Percentiles rank a stretch among this genome's conserved stretches.
Conservation (phyloP, 441 rosid species). For the Euphorbia neoarborescens region DNA sequence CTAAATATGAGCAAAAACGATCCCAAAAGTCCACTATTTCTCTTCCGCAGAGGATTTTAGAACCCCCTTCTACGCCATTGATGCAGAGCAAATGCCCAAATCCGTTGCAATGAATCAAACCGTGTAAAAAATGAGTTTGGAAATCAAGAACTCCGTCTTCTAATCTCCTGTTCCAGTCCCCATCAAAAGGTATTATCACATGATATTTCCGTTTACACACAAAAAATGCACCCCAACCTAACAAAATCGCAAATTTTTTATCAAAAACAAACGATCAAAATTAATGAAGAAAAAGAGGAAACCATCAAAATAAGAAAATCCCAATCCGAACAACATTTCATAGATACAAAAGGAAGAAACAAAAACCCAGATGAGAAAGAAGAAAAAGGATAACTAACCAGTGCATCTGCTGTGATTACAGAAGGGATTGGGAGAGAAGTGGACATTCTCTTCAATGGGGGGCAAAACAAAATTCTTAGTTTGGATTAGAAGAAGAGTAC, state of each 20-base stretch:
- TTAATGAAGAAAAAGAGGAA: constrained; percentile 7
- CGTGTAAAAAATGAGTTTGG: constrained; percentile 65
- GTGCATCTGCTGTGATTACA: constrained; percentile 73
- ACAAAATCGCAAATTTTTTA: background rate
- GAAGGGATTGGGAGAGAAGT: constrained; percentile 35
- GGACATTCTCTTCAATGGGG: constrained; percentile 49
- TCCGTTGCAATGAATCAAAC: constrained; percentile 74
- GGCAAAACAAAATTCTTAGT: constrained; percentile 44
- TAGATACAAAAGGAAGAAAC: too few species aligned
- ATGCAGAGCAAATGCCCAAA: constrained; percentile 72
- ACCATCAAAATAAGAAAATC: background rate
- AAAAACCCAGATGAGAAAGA: constrained; percentile 8
- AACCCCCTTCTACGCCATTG: constrained; percentile 82
- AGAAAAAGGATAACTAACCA: constrained; percentile 30
- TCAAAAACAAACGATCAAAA: background rate
- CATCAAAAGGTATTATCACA: constrained; percentile 53
- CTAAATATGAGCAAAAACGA: constrained; percentile 49
- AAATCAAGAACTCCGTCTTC: constrained; percentile 46
- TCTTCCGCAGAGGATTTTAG: constrained; percentile 53
- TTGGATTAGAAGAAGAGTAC: constrained; percentile 45
- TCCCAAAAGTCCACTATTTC: constrained; percentile 86
- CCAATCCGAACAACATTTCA: too few species aligned
- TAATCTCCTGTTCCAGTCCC: constrained; percentile 52
- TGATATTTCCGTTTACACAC: constrained; percentile 64
- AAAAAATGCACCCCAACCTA: constrained; percentile 77